Evolutionary conservation across 2,329 filamentous ascomycete species (phyloP), one percentile per base, ranked within the genome.

Genomic region (Hysterium pulicare): DNA sequence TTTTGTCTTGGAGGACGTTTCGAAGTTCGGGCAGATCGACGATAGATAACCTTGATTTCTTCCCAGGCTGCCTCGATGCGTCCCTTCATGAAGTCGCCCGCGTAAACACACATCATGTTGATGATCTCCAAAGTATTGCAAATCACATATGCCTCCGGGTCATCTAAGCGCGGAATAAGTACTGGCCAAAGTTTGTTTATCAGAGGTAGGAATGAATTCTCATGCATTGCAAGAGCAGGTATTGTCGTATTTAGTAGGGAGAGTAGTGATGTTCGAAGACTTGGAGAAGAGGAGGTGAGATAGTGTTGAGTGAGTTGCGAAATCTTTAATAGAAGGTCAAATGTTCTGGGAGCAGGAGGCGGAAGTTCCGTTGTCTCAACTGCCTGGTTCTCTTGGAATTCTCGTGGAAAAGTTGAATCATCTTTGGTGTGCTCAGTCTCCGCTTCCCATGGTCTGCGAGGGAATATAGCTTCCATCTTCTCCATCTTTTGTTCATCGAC

Each of bases 101-200:
- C 87, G 35, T 79, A 73, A 42, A 72, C 70, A 59, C 88, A 94
- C 43, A 96, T 75, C 9, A 77, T 71, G 2, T 72, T 72, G 3
- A 97, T 72, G 0, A 87, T 79, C 11, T 82, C 75, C 45, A 88
- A 82, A 5, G 89, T 83, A 13, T 83, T 80, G 7, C 85, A 77
- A 2, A 79, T 78, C 8, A 96, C 79, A 57, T 82, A 86, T 0
- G 79, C 71, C 62, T 89, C 83, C 3, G 69, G 50, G 49, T 89
- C 86, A 50, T 82, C 78, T 5, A 89, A 71, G 19, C 83, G 76
- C n/a, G 76, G 73, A 2, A 84, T 71, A 4, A 95, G 71, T 5
- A 94, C 84, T 0, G 90, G 90, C 91, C 91, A 98, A 6, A 97
- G 73, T 3, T 86, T 84, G 65, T 97, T 93, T 53, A 97, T 82